These are phyloP conservation scores for Penicillium sp. DNA, from an alignment of 2,329 filamentous ascomycete species.

Conservation along the genomic window DNA sequence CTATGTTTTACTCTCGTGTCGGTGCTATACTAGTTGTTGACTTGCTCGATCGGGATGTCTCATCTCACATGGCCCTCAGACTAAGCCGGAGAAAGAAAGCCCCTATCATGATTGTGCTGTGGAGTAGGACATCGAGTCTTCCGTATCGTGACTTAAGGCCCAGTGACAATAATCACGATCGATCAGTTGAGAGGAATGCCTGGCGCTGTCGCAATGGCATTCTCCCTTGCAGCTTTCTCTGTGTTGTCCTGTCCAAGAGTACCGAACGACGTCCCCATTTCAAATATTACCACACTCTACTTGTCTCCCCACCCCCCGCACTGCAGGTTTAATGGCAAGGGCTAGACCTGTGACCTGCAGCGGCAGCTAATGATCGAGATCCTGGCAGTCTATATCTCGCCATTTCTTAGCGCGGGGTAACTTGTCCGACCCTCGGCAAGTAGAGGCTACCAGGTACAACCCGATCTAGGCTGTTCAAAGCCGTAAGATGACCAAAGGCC, in stretches of 20 bases:
- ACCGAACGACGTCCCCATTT: too few species aligned
- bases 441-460: background rate
- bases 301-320: too few species aligned
- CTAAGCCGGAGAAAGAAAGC: background rate
- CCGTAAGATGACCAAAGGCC: too few species aligned
- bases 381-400: background rate
- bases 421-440: background rate
- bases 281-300: too few species aligned
- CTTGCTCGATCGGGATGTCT: background rate
- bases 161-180: too few species aligned
- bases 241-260: too few species aligned
- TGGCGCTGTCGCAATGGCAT: too few species aligned
- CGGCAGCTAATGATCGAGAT: background rate
- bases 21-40: background rate
- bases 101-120: background rate
- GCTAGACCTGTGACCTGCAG: background rate
- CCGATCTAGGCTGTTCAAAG: background rate
- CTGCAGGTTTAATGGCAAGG: background rate
- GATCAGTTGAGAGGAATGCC: too few species aligned
- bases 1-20: too few species aligned
- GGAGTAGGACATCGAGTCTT: background rate
- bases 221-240: too few species aligned
- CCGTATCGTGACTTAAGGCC: background rate
- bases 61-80: background rate
- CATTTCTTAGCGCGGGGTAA: background rate